These are phyloP conservation scores for Thraustotheca clavata DNA, from an alignment of 352 stramenopile genomes.

Conservation along the genomic window DNA sequence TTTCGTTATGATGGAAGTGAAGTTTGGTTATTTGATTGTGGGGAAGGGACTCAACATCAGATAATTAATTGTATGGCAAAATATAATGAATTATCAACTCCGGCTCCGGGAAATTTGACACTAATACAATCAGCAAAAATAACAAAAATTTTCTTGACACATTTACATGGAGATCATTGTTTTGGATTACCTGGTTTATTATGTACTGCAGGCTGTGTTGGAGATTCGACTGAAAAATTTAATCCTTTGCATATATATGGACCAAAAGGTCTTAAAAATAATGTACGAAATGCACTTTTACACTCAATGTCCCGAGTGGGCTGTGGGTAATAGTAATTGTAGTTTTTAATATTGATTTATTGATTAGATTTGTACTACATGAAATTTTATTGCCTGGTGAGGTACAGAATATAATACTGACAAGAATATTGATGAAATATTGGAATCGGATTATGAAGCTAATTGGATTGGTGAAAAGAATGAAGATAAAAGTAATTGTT, in stretches of 20 bases:
- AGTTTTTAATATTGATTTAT: neutral
- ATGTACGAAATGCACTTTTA: neutral
- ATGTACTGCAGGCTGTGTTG: constrained; percentile 58
- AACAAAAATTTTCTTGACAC: neutral
- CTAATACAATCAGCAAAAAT: neutral
- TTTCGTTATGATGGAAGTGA: constrained; percentile 1
- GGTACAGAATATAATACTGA: neutral
- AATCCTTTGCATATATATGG: constrained; percentile 79
- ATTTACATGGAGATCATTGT: constrained; percentile 52
- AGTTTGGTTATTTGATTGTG: constrained; percentile 18
- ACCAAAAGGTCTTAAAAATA: constrained; percentile 30
- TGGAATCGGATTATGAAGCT: neutral
- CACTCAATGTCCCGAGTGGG: constrained; percentile 17
- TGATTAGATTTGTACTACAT: constrained; percentile 20
- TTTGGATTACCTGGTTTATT: constrained; percentile 78
- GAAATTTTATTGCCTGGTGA: constrained; percentile 8
- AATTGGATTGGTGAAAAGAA: neutral
- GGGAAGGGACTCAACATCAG: constrained; percentile 22
- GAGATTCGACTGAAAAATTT: constrained; percentile 19
- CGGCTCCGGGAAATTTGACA: neutral
- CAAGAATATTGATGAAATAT: constrained; percentile 8
- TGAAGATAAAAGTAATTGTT: neutral
- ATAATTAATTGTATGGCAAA: constrained; percentile 14
- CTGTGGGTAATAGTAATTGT: neutral
- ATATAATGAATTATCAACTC: neutral